These are phyloP conservation scores for Bruguiera sexangula DNA, from an alignment of 345 rosid species.

Conservation along the genomic window DNA sequence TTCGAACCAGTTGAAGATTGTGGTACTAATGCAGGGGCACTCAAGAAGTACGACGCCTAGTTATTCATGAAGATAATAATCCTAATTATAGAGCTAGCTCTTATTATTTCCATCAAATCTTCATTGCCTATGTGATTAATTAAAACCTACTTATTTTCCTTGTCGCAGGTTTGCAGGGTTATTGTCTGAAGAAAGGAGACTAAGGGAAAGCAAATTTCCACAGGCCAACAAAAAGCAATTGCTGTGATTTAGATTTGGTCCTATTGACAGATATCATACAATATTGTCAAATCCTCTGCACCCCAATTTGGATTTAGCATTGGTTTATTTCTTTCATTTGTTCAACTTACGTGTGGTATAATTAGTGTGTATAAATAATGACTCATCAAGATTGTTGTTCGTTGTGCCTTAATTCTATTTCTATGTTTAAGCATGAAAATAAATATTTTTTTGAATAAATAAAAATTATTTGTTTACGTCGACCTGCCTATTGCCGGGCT, in stretches of 20 bases:
- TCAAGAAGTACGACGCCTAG: not conserved
- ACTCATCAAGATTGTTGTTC: too few species aligned
- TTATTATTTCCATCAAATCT: not conserved
- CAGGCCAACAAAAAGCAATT: not conserved
- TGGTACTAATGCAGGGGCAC: conserved; percentile 8
- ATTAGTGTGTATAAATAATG: too few species aligned
- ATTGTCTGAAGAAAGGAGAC: conserved; percentile 6
- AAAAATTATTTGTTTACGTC: too few species aligned
- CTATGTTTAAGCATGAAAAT: too few species aligned
- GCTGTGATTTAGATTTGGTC: not conserved
- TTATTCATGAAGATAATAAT: not conserved
- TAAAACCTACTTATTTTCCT: not conserved
- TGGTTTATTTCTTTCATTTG: too few species aligned
- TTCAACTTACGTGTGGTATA: too few species aligned
- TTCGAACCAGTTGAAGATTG: not conserved
- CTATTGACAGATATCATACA: too few species aligned
- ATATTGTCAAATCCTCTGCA: too few species aligned
- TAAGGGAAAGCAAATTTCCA: not conserved
- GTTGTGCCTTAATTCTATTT: too few species aligned
- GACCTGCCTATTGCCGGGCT: too few species aligned
- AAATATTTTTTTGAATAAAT: too few species aligned
- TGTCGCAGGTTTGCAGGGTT: not conserved
- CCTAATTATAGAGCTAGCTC: not conserved
- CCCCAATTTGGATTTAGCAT: too few species aligned
- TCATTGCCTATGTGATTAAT: not conserved